Evolutionary conservation across 306 rosid genomes (phyloP).

Genomic region (Cucumis sativus): DNA sequence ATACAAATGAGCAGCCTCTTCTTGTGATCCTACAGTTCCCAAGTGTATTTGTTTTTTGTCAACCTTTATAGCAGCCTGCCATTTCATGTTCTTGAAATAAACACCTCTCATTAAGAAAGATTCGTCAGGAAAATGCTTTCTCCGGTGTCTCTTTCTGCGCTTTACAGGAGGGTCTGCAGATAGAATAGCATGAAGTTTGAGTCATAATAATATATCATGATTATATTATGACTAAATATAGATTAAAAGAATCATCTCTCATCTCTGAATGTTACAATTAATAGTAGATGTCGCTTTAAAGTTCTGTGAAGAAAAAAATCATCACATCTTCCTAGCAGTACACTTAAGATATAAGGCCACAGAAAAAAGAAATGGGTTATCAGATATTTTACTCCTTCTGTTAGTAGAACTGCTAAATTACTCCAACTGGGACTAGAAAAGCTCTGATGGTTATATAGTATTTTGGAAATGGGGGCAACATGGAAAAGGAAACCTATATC

Average conservation of each 20-base stretch:
- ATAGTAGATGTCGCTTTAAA: background rate
- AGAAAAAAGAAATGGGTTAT: background rate
- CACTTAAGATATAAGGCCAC: background rate
- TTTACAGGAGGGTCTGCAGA: conserved; percentile 59
- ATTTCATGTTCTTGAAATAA: conserved; percentile 87
- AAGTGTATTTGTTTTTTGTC: conserved; percentile 97
- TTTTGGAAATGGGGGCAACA: background rate
- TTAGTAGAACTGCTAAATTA: background rate
- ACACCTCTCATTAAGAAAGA: conserved; percentile 81
- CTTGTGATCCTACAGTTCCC: conserved; percentile 86
- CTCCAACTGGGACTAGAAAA: background rate
- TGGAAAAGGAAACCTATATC: background rate
- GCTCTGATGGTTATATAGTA: background rate
- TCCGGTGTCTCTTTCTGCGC: conserved; percentile 74
- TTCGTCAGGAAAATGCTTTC: conserved; percentile 62
- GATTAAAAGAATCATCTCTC: background rate
- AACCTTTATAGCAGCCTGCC: conserved; percentile 98
- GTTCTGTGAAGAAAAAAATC: background rate
- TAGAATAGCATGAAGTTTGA: background rate
- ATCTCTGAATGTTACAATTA: background rate
- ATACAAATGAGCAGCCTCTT: conserved; percentile 87
- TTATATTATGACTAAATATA: background rate
- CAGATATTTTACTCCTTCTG: background rate
- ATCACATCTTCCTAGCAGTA: background rate
- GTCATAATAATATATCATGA: background rate